Evolutionary conservation across 2,329 filamentous ascomycete species (phyloP).

Genomic region (Neonectria hederae): DNA sequence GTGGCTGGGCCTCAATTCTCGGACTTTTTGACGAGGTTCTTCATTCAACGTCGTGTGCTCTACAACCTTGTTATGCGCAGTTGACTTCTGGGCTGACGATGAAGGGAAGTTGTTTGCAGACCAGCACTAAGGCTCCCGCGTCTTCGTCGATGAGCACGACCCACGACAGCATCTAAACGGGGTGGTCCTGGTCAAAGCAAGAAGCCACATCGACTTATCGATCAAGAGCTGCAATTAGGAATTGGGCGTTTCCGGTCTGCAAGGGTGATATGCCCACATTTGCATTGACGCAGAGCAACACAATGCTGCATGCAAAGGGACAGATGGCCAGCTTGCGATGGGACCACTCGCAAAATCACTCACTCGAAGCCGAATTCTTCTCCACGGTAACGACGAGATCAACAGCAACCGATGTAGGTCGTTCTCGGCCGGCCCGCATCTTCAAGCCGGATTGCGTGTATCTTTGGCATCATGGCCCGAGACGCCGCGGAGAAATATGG

Average conservation of each 20-base stretch:
- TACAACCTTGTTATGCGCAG: no score
- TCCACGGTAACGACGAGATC: neutral
- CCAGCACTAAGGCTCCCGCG: neutral
- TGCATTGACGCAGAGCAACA: slow-evolving; percentile 10
- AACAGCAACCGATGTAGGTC: neutral
- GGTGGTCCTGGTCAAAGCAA: neutral
- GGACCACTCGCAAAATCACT: neutral
- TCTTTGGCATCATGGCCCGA: neutral
- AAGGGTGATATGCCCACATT: neutral
- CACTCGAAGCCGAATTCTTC: neutral
- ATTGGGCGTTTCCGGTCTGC: neutral
- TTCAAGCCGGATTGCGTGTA: neutral
- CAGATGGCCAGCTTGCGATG: neutral
- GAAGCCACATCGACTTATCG: neutral
- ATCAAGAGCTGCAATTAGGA: neutral
- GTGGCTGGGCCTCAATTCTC: neutral
- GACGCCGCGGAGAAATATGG: neutral
- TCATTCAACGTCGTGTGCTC: neutral
- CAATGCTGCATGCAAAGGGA: neutral
- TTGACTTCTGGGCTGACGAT: neutral
- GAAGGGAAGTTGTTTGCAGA: neutral
- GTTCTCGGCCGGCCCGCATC: neutral
- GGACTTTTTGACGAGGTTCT: neutral
- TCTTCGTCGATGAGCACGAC: neutral
- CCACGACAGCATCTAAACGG: neutral